Conservation (phyloP, 2,329 filamentous ascomycete genomes). For the Achaetomium macrosporum region DNA sequence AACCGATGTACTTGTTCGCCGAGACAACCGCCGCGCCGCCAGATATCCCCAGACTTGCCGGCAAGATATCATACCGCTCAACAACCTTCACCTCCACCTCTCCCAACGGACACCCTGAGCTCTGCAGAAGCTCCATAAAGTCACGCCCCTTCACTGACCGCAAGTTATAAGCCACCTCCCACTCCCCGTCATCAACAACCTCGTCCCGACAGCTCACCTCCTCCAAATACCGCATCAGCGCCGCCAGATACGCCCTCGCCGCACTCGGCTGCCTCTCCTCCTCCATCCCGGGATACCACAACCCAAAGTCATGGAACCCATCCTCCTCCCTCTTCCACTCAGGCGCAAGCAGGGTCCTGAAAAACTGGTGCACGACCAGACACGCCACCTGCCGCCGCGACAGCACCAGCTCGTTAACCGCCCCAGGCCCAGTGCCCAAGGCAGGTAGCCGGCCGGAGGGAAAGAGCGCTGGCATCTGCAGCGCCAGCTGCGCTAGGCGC, state of each 20-base stretch:
- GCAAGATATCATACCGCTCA: constrained; percentile 25
- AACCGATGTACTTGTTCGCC: constrained; percentile 32
- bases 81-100: constrained; percentile 18
- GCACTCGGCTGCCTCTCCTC: constrained; percentile 29
- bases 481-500: neutral
- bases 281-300: constrained; percentile 29
- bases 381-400: constrained; percentile 27
- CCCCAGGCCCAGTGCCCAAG: neutral
- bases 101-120: constrained; percentile 3
- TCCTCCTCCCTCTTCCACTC: constrained; percentile 26
- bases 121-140: neutral
- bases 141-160: neutral
- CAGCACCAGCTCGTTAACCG: constrained; percentile 6
- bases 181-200: constrained; percentile 1
- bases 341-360: constrained; percentile 24
- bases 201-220: constrained; percentile 9
- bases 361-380: constrained; percentile 30
- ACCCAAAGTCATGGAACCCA: constrained; percentile 29
- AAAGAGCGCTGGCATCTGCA: constrained; percentile 9
- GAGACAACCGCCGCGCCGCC: constrained; percentile 29
- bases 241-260: constrained; percentile 27
- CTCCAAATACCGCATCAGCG: constrained; percentile 29
- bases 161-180: constrained; percentile 24
- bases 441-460: neutral
- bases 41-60: constrained; percentile 21